Evolutionary conservation across 805 yeast genomes (phyloP).

Genomic region (Tetrapisispora arboricola): DNA sequence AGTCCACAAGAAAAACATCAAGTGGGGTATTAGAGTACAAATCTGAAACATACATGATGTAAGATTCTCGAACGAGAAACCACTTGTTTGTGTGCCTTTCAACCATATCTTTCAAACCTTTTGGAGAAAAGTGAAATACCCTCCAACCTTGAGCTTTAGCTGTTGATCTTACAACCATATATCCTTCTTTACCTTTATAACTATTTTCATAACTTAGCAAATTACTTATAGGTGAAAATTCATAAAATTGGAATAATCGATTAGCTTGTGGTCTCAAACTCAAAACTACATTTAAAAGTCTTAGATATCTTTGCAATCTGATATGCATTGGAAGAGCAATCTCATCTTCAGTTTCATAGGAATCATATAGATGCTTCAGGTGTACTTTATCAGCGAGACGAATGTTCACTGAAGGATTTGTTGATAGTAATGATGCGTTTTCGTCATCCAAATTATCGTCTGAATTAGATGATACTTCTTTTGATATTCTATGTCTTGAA

Average conservation of each 20-base stretch:
- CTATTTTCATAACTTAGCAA: conserved; percentile 73
- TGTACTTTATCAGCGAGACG: conserved; percentile 13
- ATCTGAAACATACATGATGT: conserved; percentile 75
- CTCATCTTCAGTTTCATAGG: conserved; percentile 22
- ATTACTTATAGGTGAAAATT: conserved; percentile 80
- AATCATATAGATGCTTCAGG: conserved; percentile 23
- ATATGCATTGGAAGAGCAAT: conserved; percentile 20
- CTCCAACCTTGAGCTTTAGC: conserved; percentile 93
- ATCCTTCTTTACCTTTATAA: conserved; percentile 83
- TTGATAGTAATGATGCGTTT: conserved; percentile 2
- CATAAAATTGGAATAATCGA: conserved; percentile 75
- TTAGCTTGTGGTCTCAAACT: conserved; percentile 74
- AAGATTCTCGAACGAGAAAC: conserved; percentile 80
- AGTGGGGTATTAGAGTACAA: conserved; percentile 78
- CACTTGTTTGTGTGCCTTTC: conserved; percentile 86
- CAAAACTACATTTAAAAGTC: conserved; percentile 46
- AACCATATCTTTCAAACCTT: conserved; percentile 78
- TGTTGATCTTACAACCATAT: conserved; percentile 64
- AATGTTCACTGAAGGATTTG: conserved; percentile 12
- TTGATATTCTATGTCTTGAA: not conserved
- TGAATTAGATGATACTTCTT: not conserved
- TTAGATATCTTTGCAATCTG: conserved; percentile 56
- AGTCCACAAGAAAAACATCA: conserved; percentile 86
- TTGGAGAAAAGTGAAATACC: conserved; percentile 74
- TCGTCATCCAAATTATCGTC: not conserved